Evolutionary conservation across 148 eudicot species (phyloP), one percentile per base, ranked within the genome.

Genomic region (Heliamphora exappendiculata): DNA sequence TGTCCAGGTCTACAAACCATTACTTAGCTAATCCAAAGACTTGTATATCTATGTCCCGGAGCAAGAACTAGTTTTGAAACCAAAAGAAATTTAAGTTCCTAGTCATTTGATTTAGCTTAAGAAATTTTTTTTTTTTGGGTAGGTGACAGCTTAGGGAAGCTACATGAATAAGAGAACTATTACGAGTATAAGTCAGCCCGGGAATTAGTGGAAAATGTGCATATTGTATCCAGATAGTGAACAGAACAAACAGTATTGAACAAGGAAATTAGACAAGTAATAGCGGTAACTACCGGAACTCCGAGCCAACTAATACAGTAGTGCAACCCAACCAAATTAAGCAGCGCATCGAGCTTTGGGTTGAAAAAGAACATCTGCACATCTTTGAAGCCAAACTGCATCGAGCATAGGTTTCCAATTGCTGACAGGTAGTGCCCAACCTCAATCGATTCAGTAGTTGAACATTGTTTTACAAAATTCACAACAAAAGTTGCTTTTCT

Each of bases 321-420:
- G 78, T 93, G 97, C 81, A 93, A 70, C 64, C 97, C 98, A 28
- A 91, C 67, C 85, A 93, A 81, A 84, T 93, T 93, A 14, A 89
- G 85, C 59, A 93, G 72, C 54, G 85, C 93, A 73, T 78, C 79
- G 55, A 81, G 84, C 67, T 87, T 85, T 8, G 89, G 90, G 70
- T 79, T 91, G 69, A 93, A 81, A 47, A 93, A 82, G 76, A 93
- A 86, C 84, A 87, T 75, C 72, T 84, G 85, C 47, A 93, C 89
- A 75, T 93, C 98, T 78, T 78, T 77, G 67, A 91, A 91, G 70
- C 87, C 93, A 68, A 87, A 85, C 76, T 86, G 84, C 83, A 83
- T 78, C 3, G 86, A 80, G 39, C 82, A 75, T 19, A 93, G 82
- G 28, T 82, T 77, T 28, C 85, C 86, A 44, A 93, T 84, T 31